These are phyloP conservation scores for Primulina tabacum DNA, from an alignment of 257 asterid genomes.

Conservation along the genomic window DNA sequence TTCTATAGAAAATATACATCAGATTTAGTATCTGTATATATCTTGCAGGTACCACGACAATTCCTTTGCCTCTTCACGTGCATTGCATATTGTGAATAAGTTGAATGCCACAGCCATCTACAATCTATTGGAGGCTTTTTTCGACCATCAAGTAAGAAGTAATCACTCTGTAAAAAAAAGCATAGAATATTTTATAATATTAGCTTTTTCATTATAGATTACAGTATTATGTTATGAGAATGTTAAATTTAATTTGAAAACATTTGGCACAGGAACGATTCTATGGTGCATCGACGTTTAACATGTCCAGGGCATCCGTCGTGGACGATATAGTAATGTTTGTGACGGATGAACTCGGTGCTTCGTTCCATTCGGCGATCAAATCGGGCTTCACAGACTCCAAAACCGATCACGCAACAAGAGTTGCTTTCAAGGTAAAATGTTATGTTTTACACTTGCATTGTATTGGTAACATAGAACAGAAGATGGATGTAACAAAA, in stretches of 20 bases:
- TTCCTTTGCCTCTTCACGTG: constrained; percentile 65
- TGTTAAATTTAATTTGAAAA: neutral
- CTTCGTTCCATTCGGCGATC: constrained; percentile 39
- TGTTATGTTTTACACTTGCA: neutral
- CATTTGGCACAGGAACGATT: constrained; percentile 52
- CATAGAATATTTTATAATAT: neutral
- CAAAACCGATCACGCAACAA: constrained; percentile 55
- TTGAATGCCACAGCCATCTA: constrained; percentile 55
- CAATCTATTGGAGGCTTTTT: constrained; percentile 63
- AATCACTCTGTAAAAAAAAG: neutral
- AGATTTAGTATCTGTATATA: constrained; percentile 3
- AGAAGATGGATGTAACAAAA: too few species aligned
- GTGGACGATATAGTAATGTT: constrained; percentile 35
- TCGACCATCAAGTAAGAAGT: constrained; percentile 52
- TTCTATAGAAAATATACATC: too few species aligned
- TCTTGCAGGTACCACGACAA: constrained; percentile 79
- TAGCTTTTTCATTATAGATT: too few species aligned
- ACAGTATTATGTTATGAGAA: too few species aligned
- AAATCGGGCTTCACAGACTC: constrained; percentile 52
- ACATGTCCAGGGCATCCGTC: constrained; percentile 50
- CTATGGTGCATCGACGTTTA: constrained; percentile 44
- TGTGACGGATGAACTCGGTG: constrained; percentile 40
- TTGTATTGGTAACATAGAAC: too few species aligned
- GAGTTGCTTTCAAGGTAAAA: constrained; percentile 82
- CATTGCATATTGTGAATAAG: constrained; percentile 59